Evolutionary conservation across 148 eudicot genomes (phyloP).

Genomic region (Dysphania ambrosioides): DNA sequence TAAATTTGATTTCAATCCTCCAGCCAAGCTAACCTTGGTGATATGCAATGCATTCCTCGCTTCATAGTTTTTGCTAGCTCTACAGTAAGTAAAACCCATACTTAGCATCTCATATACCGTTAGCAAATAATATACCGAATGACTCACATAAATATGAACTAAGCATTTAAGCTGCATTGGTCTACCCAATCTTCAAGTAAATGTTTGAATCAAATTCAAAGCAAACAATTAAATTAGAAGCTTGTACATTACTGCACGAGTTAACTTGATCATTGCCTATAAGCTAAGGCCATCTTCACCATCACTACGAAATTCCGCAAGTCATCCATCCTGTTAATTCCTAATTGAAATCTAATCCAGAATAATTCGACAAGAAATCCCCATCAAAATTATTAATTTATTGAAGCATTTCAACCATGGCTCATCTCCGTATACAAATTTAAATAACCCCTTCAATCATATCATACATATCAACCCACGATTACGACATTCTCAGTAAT

Average conservation of each 20-base stretch:
- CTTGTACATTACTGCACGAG: neutral
- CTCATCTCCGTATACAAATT: neutral
- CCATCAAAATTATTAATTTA: slow-evolving; percentile 4
- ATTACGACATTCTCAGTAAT: neutral
- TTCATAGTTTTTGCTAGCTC: slow-evolving; percentile 39
- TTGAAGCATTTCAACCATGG: slow-evolving; percentile 7
- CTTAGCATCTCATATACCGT: slow-evolving; percentile 19
- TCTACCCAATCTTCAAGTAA: neutral
- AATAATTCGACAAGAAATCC: too few species aligned
- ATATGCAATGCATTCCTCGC: slow-evolving; percentile 38
- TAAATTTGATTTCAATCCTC: slow-evolving; percentile 36
- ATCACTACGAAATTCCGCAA: neutral
- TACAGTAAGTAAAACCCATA: slow-evolving; percentile 19
- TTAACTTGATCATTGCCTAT: neutral
- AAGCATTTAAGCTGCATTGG: neutral
- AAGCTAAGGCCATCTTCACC: slow-evolving; percentile 13
- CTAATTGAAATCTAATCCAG: too few species aligned
- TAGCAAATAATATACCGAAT: too few species aligned
- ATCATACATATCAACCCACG: neutral
- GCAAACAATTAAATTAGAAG: neutral
- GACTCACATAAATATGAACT: neutral
- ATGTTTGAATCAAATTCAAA: neutral
- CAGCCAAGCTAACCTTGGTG: slow-evolving; percentile 34
- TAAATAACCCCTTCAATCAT: neutral
- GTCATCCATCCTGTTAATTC: too few species aligned